phyloP scores from a whole-genome alignment of 2,329 filamentous ascomycete species.

The Venturia aucupariae region DNA sequence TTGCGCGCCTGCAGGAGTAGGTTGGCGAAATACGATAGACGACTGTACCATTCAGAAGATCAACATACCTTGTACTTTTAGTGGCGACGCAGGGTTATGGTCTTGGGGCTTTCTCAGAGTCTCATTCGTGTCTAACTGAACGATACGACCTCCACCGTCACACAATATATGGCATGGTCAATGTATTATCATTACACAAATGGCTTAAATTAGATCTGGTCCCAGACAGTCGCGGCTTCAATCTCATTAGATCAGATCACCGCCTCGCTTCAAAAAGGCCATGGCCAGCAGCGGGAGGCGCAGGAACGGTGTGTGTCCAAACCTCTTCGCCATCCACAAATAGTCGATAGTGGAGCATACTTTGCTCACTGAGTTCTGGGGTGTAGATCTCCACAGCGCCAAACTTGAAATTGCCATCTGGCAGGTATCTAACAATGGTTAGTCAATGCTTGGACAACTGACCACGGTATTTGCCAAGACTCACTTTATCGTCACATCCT shows the following conservation, averaged over 20 bases:
- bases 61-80: no score
- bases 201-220: background rate
- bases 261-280: background rate
- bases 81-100: no score
- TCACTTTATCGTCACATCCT: conserved; percentile 79
- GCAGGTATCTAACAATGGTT: conserved; percentile 53
- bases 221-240: background rate
- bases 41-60: no score
- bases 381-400: conserved; percentile 71
- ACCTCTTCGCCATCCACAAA: conserved; percentile 72
- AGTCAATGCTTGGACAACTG: background rate
- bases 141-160: background rate
- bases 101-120: no score
- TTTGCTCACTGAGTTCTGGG: conserved; percentile 54
- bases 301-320: conserved; percentile 43
- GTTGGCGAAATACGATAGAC: no score
- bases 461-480: conserved; percentile 24
- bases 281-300: conserved; percentile 1
- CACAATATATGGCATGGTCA: background rate
- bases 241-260: background rate
- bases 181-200: background rate
- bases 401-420: conserved; percentile 82
- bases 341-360: conserved; percentile 67
- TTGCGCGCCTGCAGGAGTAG: no score
- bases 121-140: no score